phyloP scores from a whole-genome alignment of 2,329 filamentous ascomycete genomes.

The Fusarium multiceps region DNA sequence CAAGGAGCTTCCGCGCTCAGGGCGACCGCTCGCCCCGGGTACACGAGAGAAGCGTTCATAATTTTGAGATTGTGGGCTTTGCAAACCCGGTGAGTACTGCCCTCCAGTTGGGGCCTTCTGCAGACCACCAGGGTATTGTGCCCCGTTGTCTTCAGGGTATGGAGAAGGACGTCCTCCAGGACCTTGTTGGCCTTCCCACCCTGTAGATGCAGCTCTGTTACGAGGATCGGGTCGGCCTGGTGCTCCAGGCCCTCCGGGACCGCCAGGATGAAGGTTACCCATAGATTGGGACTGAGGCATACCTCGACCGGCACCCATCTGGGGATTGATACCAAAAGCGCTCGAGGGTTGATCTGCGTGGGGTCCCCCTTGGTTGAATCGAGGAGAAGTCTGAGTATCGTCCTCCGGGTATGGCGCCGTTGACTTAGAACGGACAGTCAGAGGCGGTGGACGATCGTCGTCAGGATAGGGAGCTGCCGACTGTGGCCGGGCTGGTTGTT shows the following conservation, averaged over 20 bases:
- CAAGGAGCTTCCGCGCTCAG: conserved; percentile 51
- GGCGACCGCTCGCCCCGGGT: conserved; percentile 48
- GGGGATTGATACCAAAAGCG: conserved; percentile 66
- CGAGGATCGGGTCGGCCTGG: conserved; percentile 54
- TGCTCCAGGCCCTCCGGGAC: conserved; percentile 50
- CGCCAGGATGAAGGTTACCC: conserved; percentile 58
- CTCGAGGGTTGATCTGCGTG: conserved; percentile 62
- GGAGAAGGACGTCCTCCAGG: conserved; percentile 42
- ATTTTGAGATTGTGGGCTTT: conserved; percentile 36
- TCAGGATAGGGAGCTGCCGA: conserved; percentile 77
- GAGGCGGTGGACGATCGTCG: conserved; percentile 69
- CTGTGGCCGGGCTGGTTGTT: conserved; percentile 56
- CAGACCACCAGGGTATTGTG: conserved; percentile 47
- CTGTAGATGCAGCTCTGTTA: conserved; percentile 57
- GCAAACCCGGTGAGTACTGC: conserved; percentile 38
- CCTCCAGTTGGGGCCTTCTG: conserved; percentile 45
- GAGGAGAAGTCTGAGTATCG: conserved; percentile 55
- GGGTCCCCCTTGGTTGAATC: conserved; percentile 60
- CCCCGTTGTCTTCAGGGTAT: conserved; percentile 41
- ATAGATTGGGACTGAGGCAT: conserved; percentile 59
- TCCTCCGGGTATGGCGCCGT: conserved; percentile 77
- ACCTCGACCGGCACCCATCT: conserved; percentile 48
- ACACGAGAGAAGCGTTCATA: conserved; percentile 49
- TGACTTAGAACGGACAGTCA: conserved; percentile 59
- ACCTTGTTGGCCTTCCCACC: conserved; percentile 54